A percentile compares a stretch with the other conserved stretches of the same genome.
These are phyloP conservation scores for Austroboletus niveus DNA, from an alignment of 1,284 basidiomycete genomes.

Conservation along the genomic window DNA sequence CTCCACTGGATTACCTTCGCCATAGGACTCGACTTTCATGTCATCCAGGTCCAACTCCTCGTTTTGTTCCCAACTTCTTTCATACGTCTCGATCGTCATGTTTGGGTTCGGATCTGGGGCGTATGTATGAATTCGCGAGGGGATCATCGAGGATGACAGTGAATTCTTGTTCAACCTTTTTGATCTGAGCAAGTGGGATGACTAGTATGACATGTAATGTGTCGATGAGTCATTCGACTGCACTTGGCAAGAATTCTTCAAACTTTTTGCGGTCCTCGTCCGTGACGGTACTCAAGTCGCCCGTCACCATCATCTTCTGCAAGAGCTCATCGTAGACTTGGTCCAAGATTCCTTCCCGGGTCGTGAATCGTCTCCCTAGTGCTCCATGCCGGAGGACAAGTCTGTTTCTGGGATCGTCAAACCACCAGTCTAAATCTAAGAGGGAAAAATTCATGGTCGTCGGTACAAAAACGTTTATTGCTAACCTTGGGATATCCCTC, in stretches of 20 bases:
- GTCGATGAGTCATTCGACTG: conserved; percentile 41
- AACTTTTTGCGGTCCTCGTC: conserved; percentile 57
- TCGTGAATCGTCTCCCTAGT: conserved; percentile 97
- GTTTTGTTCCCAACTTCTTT: conserved; percentile 88
- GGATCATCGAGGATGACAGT: conserved; percentile 97
- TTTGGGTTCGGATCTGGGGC: conserved; percentile 92
- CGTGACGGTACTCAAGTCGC: conserved; percentile 56
- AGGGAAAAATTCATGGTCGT: not conserved
- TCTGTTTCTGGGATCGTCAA: conserved; percentile 94
- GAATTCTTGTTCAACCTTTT: conserved; percentile 74
- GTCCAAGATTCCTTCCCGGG: conserved; percentile 91
- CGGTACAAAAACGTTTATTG: not conserved
- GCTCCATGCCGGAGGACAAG: conserved; percentile 90
- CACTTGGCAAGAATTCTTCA: conserved; percentile 77
- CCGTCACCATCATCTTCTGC: conserved; percentile 82
- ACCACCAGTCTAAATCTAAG: conserved; percentile 88
- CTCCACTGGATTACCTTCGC: conserved; percentile 27
- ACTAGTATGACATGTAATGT: not conserved
- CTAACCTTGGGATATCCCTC: conserved; percentile 86
- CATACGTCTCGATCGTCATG: conserved; percentile 83
- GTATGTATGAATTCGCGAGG: conserved; percentile 90
- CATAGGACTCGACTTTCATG: conserved; percentile 90
- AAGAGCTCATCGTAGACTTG: conserved; percentile 96
- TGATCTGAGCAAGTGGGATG: conserved; percentile 50
- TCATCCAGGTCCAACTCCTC: conserved; percentile 97